These are phyloP conservation scores for Lupinus albus DNA, from an alignment of 306 rosid genomes.

Conservation along the genomic window DNA sequence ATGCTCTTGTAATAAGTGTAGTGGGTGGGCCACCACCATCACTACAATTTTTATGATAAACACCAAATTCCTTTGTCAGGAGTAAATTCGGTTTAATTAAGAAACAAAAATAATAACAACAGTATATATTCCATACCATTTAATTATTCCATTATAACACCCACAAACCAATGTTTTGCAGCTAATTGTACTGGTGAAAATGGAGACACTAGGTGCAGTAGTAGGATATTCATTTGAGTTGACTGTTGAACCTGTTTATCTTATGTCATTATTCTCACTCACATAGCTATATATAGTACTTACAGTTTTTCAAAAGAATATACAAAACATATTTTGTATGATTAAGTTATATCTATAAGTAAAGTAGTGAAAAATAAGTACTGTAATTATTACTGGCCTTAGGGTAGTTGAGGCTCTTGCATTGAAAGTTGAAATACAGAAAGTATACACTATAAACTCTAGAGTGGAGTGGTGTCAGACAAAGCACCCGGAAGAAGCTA, in stretches of 20 bases:
- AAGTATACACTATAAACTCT: background rate
- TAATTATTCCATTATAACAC: constrained; percentile 4
- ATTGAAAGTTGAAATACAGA: background rate
- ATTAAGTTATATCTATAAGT: too few relatives aligned
- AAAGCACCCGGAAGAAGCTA: constrained; percentile 11
- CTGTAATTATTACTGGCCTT: background rate
- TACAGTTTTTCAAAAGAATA: too few relatives aligned
- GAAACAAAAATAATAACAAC: background rate
- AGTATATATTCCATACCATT: background rate
- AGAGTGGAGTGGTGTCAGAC: constrained; percentile 32
- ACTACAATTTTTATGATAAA: constrained; percentile 21
- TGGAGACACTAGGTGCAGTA: too few relatives aligned
- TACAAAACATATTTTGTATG: too few relatives aligned
- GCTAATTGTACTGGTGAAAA: too few relatives aligned
- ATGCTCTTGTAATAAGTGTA: constrained; percentile 25
- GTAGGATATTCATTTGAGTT: too few relatives aligned
- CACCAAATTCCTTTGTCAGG: constrained; percentile 42
- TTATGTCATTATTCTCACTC: too few relatives aligned
- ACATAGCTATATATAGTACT: too few relatives aligned
- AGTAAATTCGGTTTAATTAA: constrained; percentile 5
- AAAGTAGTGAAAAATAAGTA: too few relatives aligned
- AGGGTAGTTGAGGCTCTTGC: background rate
- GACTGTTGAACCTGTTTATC: too few relatives aligned
- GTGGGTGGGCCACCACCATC: constrained; percentile 33
- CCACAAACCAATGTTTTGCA: background rate